Base-by-base conservation (phyloP, 768 basidiomycete species). In the Collybia sp. region DNA sequence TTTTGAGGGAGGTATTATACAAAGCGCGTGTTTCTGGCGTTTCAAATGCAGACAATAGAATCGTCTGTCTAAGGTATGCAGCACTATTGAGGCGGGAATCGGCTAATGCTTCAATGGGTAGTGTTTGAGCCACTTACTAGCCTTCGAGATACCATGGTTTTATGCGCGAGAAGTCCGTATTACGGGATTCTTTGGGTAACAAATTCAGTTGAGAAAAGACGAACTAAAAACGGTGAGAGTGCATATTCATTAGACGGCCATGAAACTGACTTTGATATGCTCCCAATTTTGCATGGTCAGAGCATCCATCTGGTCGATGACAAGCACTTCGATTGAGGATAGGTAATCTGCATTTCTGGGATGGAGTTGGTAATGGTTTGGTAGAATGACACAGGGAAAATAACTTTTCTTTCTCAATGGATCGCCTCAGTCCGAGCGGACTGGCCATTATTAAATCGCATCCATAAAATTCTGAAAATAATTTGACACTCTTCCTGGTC, bases 201-300 rank as follows among this genome's bases (percentile, higher is more conserved):
- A 86, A 75, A 67, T 97, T 98, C 48, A 97, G 65, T 53, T 87
- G 77, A 5, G 81, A 81, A 54, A 99, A 75, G 42, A 96, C 79
- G 59, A 88, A 93, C 93, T 96, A 44, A 19, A 30, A 2, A 25
- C 13, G 25, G 42, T 30, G 11, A 32, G 12, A 15, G 42, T 43
- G 20, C 6, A 3, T 3, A 12, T 13, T 37, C 31, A 9, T 31
- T 12, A 33, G 19, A 34, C 33, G 25, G 32, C 37, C 18, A 43
- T 30, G 15, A 46, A 19, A 9, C 16, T 57, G 72, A 91, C 94
- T 75, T 96, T 90, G 15, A 94, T 77, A 58, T 98, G 96, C 33
- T 97, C 93, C 96, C 96, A 99, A 57, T 99, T 99, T 68, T 98
- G 96, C 96, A 98, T 98, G 3, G 81, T 77, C 55, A 98, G 76